These are phyloP conservation scores for Lolium perenne DNA, from an alignment of 176 grass and related monocot genomes.

Conservation along the genomic window DNA sequence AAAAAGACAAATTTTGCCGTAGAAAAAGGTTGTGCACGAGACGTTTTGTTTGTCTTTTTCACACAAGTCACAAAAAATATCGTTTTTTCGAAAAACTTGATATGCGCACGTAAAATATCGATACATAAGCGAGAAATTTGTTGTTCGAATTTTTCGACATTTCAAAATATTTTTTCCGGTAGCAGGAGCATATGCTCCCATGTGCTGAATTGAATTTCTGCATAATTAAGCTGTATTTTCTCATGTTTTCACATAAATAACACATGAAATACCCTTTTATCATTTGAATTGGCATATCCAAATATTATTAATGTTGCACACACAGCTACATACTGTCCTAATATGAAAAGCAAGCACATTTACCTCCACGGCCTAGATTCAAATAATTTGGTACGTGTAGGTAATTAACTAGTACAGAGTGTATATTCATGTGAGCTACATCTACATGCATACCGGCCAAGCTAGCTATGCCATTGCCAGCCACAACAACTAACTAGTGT, in stretches of 20 bases:
- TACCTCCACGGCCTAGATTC: neutral
- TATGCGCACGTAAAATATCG: no score
- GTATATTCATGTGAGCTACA: constrained; percentile 42
- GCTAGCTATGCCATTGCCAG: constrained; percentile 35
- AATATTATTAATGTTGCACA: neutral
- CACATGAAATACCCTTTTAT: neutral
- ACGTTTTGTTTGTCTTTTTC: no score
- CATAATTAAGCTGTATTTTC: neutral
- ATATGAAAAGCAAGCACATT: neutral
- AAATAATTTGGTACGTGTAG: neutral
- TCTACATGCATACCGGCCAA: constrained; percentile 17
- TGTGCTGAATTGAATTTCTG: no score
- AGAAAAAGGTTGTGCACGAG: no score
- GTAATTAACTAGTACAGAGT: neutral
- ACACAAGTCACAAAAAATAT: no score
- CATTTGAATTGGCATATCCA: neutral
- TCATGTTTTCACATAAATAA: neutral
- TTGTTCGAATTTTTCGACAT: no score
- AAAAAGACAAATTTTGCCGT: no score
- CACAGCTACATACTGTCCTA: neutral
- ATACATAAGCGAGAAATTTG: no score
- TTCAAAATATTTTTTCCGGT: no score
- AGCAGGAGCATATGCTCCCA: no score
- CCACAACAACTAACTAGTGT: constrained; percentile 52
- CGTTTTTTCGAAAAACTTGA: no score